Percentiles rank a stretch among this genome's conserved stretches.
These are phyloP conservation scores for Hibiscus trionum DNA, from an alignment of 345 rosid genomes.

Conservation along the genomic window DNA sequence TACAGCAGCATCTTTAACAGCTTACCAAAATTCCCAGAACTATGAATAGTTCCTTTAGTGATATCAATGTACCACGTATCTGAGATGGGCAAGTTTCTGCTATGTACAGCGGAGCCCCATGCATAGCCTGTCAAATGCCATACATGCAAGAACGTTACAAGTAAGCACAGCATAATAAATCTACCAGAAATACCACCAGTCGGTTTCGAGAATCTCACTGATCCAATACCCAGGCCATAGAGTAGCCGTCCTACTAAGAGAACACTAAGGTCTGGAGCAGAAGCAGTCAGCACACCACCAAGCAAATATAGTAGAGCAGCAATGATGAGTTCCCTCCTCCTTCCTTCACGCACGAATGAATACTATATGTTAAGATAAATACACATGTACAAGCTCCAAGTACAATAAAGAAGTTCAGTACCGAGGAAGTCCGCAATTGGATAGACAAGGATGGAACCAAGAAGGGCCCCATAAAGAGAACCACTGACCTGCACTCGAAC, in stretches of 20 bases:
- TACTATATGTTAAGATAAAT: constrained; percentile 9
- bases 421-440: constrained; percentile 91
- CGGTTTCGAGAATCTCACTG: constrained; percentile 47
- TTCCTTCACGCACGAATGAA: constrained; percentile 39
- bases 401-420: constrained; percentile 15
- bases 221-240: constrained; percentile 83
- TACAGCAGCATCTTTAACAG: not conserved
- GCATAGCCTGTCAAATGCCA: constrained; percentile 73
- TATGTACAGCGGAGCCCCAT: constrained; percentile 93
- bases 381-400: not conserved
- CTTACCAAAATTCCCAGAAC: constrained; percentile 91
- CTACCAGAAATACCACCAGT: not conserved
- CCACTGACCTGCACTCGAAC: constrained; percentile 71
- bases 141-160: not conserved
- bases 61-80: constrained; percentile 90
- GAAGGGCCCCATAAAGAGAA: constrained; percentile 92
- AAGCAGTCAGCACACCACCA: constrained; percentile 54
- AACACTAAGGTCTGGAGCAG: constrained; percentile 60
- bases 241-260: constrained; percentile 79
- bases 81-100: constrained; percentile 98
- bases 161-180: not conserved
- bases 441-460: constrained; percentile 78
- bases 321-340: constrained; percentile 73
- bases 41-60: constrained; percentile 85
- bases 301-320: constrained; percentile 55